Conservation (phyloP, 768 basidiomycete species). For the Clitopilus hobsonii region DNA sequence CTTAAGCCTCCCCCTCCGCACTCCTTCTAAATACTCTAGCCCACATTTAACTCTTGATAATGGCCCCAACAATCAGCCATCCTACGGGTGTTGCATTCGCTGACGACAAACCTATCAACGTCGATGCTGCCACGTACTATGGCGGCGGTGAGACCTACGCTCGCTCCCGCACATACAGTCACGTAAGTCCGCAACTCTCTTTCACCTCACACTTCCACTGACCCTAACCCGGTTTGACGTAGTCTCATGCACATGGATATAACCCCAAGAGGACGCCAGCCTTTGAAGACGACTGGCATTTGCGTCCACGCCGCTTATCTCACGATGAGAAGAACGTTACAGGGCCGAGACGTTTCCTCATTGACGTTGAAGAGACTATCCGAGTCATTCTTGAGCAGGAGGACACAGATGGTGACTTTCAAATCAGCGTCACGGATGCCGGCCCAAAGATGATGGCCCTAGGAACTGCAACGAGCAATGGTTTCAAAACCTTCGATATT, state of each 20-base stretch:
- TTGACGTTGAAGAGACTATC: constrained; percentile 98
- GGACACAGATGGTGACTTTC: constrained; percentile 95
- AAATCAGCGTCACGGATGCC: constrained; percentile 93
- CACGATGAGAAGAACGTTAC: constrained; percentile 87
- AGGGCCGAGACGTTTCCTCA: constrained; percentile 84
- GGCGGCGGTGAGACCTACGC: constrained; percentile 74
- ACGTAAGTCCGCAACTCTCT: constrained; percentile 42
- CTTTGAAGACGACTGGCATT: constrained; percentile 76
- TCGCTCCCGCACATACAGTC: constrained; percentile 85
- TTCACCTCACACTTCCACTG: constrained; percentile 1
- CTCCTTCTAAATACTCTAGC: not conserved
- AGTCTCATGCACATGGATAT: constrained; percentile 74
- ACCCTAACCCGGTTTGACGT: constrained; percentile 4
- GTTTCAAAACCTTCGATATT: constrained; percentile 97
- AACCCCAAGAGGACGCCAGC: constrained; percentile 65
- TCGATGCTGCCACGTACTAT: constrained; percentile 80
- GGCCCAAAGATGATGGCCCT: constrained; percentile 95
- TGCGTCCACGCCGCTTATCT: constrained; percentile 74
- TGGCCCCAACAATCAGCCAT: constrained; percentile 66
- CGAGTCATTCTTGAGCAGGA: constrained; percentile 95
- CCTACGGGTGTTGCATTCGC: constrained; percentile 62
- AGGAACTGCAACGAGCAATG: constrained; percentile 96
- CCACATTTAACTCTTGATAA: constrained; percentile 15
- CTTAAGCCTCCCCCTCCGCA: not conserved
- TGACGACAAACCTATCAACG: constrained; percentile 57